A percentile compares a stretch with the other conserved stretches of the same genome.
These are phyloP conservation scores for Phaeotremella fagi DNA, from an alignment of 768 basidiomycete species.

Conservation along the genomic window DNA sequence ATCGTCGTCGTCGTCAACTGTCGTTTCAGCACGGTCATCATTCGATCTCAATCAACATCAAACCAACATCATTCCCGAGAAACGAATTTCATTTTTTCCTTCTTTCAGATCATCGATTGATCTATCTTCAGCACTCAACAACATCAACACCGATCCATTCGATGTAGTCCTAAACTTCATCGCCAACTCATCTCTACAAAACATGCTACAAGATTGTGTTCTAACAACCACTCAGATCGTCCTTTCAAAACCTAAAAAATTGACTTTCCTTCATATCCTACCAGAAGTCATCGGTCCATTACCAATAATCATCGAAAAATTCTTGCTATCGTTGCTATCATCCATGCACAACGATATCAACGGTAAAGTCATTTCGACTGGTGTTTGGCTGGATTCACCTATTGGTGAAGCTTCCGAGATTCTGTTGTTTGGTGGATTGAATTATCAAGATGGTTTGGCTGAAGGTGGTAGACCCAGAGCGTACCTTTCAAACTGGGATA, in stretches of 20 bases:
- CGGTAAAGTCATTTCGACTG: constrained; percentile 10
- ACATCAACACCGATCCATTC: constrained; percentile 6
- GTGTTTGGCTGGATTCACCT: constrained; percentile 8
- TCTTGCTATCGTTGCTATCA: constrained; percentile 25
- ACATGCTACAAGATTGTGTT: constrained; percentile 33
- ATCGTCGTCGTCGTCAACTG: not conserved
- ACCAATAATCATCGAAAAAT: constrained; percentile 26
- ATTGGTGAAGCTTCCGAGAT: constrained; percentile 11
- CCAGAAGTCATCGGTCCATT: constrained; percentile 18
- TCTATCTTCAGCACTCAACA: not conserved
- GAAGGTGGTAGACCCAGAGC: constrained; percentile 8
- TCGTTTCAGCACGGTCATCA: no score
- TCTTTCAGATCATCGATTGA: not conserved
- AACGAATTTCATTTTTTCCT: no score
- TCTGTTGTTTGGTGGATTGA: constrained; percentile 24
- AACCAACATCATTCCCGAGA: not conserved
- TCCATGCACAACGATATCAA: constrained; percentile 10
- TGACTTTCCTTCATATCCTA: constrained; percentile 26
- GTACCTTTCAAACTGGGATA: constrained; percentile 17
- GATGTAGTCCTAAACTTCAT: constrained; percentile 35
- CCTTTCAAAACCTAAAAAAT: not conserved
- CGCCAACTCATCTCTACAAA: constrained; percentile 15
- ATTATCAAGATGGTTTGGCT: not conserved
- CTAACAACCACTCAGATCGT: constrained; percentile 26
- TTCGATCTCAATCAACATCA: no score